phyloP scores from a whole-genome alignment of 805 yeast genomes.

The Clavispora santaluciae region DNA sequence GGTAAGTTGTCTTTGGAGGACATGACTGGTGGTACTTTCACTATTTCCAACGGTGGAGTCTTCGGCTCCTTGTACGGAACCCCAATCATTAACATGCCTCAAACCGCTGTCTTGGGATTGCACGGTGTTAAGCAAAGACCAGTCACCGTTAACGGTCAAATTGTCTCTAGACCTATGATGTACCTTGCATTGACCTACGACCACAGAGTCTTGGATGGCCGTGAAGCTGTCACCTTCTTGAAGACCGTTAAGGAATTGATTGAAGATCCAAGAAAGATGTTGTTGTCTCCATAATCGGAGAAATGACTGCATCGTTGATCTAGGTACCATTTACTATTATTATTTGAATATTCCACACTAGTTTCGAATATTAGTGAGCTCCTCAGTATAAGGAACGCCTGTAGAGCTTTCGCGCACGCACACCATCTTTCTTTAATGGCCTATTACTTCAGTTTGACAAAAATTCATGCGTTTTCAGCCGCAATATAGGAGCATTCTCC shows the following conservation, averaged over 20 bases:
- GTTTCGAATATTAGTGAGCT: background rate
- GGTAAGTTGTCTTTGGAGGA: constrained; percentile 95
- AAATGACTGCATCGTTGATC: background rate
- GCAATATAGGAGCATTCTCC: too few relatives aligned
- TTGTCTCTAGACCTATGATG: constrained; percentile 99
- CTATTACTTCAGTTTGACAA: too few relatives aligned
- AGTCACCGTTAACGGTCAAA: constrained; percentile 91
- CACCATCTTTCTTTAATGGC: too few relatives aligned
- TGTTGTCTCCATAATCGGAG: constrained; percentile 30
- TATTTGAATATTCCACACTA: background rate
- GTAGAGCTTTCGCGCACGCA: too few relatives aligned
- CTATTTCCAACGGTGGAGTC: constrained; percentile 98
- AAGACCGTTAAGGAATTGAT: constrained; percentile 93
- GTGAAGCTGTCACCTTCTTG: constrained; percentile 97
- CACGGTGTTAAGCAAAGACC: constrained; percentile 98
- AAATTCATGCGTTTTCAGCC: too few relatives aligned
- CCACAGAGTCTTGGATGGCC: constrained; percentile 96
- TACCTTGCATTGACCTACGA: constrained; percentile 97
- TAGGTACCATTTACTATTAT: background rate
- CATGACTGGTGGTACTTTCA: constrained; percentile 99
- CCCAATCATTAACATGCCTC: constrained; percentile 97
- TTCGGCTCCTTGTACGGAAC: constrained; percentile 97
- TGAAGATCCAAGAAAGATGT: constrained; percentile 99
- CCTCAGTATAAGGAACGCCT: too few relatives aligned
- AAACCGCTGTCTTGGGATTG: constrained; percentile 95